Percentiles rank a stretch among this genome's conserved stretches.
phyloP scores from a whole-genome alignment of 2,329 filamentous ascomycete genomes.

The Aspergillus fischeri region DNA sequence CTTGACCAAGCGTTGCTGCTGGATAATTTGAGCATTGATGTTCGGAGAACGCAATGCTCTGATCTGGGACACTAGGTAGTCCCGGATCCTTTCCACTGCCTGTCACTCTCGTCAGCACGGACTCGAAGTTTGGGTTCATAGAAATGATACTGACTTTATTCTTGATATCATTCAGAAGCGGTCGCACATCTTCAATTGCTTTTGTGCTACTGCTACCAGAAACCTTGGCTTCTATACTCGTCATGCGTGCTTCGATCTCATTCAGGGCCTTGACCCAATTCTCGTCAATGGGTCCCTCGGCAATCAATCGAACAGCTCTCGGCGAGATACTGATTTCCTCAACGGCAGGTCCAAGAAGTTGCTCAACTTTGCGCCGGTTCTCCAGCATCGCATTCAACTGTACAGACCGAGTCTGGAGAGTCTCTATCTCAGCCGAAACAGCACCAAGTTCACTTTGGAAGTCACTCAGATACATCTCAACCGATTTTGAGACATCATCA shows the following conservation, averaged over 20 bases:
- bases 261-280: constrained; percentile 77
- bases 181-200: constrained; percentile 76
- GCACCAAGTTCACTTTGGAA: constrained; percentile 90
- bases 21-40: constrained; percentile 95
- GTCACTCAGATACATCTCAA: constrained; percentile 85
- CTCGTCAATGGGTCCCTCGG: constrained; percentile 85
- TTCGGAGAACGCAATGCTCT: constrained; percentile 90
- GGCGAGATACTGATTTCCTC: constrained; percentile 90
- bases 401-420: constrained; percentile 78
- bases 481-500: constrained; percentile 87
- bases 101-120: constrained; percentile 28
- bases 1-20: constrained; percentile 83
- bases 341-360: constrained; percentile 77
- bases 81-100: constrained; percentile 90
- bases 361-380: constrained; percentile 86
- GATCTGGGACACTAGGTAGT: constrained; percentile 91
- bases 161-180: constrained; percentile 77
- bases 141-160: constrained; percentile 57
- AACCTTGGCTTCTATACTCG: constrained; percentile 64
- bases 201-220: constrained; percentile 63
- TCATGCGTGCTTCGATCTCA: constrained; percentile 76
- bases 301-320: constrained; percentile 74
- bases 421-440: constrained; percentile 94
- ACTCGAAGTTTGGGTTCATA: background rate
- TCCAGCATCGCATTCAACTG: constrained; percentile 79